These are phyloP conservation scores for Globisporangium paroecandrum DNA, from an alignment of 352 stramenopile genomes.

Conservation along the genomic window DNA sequence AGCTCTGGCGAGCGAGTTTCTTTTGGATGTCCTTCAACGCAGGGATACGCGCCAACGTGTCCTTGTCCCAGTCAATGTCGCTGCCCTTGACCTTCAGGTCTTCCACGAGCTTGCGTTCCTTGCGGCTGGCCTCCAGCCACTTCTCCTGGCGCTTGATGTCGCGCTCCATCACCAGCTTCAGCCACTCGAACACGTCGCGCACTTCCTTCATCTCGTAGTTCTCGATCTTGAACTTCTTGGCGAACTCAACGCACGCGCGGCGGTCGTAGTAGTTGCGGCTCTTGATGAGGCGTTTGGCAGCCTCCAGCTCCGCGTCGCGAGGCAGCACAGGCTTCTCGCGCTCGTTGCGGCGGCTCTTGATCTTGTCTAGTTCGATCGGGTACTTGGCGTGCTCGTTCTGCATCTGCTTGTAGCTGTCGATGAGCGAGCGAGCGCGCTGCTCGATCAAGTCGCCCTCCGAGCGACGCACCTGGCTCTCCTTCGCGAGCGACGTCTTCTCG, in stretches of 20 bases:
- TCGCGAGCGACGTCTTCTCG: conserved; percentile 82
- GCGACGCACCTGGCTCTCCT: conserved; percentile 79
- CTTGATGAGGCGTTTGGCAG: conserved; percentile 77
- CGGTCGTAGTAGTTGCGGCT: conserved; percentile 88
- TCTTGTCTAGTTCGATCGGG: conserved; percentile 73
- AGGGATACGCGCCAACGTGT: conserved; percentile 80
- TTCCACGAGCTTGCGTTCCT: conserved; percentile 86
- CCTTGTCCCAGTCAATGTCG: conserved; percentile 85
- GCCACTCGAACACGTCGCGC: conserved; percentile 82
- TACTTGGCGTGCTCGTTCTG: conserved; percentile 84
- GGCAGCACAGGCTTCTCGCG: conserved; percentile 65
- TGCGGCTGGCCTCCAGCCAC: conserved; percentile 78
- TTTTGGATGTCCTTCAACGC: conserved; percentile 82
- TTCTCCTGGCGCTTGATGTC: conserved; percentile 87
- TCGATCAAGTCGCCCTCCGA: conserved; percentile 81
- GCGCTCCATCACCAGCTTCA: conserved; percentile 66
- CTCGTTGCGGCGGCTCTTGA: conserved; percentile 73
- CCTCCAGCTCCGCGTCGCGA: conserved; percentile 72
- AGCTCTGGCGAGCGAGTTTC: conserved; percentile 65
- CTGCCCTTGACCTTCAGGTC: conserved; percentile 78
- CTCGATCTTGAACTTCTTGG: conserved; percentile 82
- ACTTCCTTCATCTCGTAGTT: conserved; percentile 76
- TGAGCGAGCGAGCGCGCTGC: conserved; percentile 74
- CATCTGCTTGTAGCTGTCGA: conserved; percentile 89
- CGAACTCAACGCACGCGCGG: conserved; percentile 74